Conservation (phyloP, 768 basidiomycete species). For the Multifurca ochricompacta region DNA sequence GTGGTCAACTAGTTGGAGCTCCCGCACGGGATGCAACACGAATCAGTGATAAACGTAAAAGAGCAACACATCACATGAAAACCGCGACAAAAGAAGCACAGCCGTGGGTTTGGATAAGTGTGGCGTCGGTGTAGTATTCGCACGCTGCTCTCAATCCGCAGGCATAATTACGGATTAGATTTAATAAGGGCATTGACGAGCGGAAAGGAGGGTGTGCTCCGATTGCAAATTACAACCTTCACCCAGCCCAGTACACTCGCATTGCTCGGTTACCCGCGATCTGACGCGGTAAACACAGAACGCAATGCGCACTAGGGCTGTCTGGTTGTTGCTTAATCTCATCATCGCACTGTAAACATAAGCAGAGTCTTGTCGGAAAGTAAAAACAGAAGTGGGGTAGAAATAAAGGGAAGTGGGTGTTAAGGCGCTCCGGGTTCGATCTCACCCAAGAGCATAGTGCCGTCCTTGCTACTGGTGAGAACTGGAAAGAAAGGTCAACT, state of each 20-base stretch:
- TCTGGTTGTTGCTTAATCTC: constrained; percentile 18
- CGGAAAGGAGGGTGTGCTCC: constrained; percentile 12
- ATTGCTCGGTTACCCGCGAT: constrained; percentile 9
- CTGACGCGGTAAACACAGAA: constrained; percentile 10
- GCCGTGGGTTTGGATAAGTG: not conserved
- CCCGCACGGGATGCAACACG: not conserved
- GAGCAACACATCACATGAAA: not conserved
- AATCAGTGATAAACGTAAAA: not conserved
- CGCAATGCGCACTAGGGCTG: constrained; percentile 5
- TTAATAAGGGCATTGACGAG: too few relatives aligned
- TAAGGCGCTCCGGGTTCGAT: constrained; percentile 51
- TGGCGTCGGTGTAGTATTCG: not conserved
- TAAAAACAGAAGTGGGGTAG: not conserved
- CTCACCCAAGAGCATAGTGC: constrained; percentile 87
- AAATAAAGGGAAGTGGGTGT: not conserved
- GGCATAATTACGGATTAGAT: not conserved
- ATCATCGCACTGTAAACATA: constrained; percentile 16
- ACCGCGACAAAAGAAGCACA: not conserved
- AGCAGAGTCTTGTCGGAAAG: not conserved
- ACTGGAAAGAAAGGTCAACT: constrained; percentile 39
- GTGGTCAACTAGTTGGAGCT: not conserved
- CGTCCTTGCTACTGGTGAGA: constrained; percentile 87
- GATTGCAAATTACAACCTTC: constrained; percentile 23
- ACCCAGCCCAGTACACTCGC: constrained; percentile 9
- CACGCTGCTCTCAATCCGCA: not conserved